Conservation (phyloP, 257 asterid genomes). For the Capsicum chinense region DNA sequence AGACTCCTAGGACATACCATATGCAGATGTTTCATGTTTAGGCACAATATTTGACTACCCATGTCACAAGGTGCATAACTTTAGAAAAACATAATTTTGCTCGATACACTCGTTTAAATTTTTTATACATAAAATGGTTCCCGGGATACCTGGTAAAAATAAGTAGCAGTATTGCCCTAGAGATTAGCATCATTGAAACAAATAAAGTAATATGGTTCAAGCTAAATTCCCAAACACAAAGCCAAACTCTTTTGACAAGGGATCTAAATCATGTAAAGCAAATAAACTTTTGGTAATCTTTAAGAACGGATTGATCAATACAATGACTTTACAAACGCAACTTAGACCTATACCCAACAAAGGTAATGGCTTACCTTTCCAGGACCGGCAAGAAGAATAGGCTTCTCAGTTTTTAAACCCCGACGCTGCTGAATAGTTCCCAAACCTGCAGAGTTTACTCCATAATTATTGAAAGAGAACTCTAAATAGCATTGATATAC, state of each 20-base stretch:
- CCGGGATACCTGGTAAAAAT: not conserved
- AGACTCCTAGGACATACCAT: not conserved
- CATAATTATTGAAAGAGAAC: not conserved
- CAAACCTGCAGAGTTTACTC: conserved; percentile 53
- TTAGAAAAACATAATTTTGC: not conserved
- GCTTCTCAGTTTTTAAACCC: conserved; percentile 69
- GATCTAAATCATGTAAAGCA: not conserved
- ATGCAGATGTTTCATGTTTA: not conserved
- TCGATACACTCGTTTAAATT: not conserved
- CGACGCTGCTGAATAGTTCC: conserved; percentile 85
- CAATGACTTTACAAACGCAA: not conserved
- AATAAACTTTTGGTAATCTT: not conserved
- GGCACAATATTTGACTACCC: not conserved
- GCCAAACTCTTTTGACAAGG: not conserved
- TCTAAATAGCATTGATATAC: not conserved
- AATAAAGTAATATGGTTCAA: not conserved
- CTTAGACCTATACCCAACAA: not conserved
- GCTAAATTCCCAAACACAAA: not conserved
- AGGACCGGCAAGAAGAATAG: conserved; percentile 90
- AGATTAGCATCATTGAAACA: not conserved
- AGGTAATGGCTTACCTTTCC: conserved; percentile 64
- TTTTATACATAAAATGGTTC: not conserved
- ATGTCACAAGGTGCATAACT: not conserved
- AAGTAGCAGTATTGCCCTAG: not conserved
- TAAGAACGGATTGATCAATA: not conserved